Evolutionary conservation across 176 grass and related monocot species (phyloP).

Genomic region (Aegilops speltoides): DNA sequence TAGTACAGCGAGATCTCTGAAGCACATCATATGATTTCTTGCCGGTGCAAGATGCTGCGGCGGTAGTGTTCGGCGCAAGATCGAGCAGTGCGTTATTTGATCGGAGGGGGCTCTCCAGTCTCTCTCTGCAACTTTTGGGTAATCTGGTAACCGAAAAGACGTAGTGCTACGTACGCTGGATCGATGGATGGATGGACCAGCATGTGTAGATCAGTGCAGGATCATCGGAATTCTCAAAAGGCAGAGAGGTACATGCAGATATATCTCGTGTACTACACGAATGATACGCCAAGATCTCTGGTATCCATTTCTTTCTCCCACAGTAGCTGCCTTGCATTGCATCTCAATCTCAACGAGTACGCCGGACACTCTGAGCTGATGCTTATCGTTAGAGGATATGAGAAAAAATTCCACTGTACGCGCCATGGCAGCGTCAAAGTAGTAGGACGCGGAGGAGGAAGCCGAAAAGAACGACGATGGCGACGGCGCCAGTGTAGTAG

Average conservation of each 20-base stretch:
- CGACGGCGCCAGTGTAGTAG: too few relatives aligned
- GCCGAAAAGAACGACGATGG: too few relatives aligned
- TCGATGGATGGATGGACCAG: background rate
- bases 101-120: background rate
- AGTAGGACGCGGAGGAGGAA: too few relatives aligned
- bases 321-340: background rate
- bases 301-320: background rate
- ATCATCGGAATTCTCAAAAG: background rate
- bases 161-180: background rate
- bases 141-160: conserved; percentile 26
- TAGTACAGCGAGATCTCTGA: conserved; percentile 5
- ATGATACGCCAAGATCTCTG: background rate
- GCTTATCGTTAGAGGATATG: background rate
- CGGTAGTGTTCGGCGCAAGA: background rate
- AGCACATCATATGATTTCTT: background rate
- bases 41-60: background rate
- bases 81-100: background rate
- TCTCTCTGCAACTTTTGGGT: background rate
- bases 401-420: too few relatives aligned
- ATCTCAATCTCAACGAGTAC: background rate
- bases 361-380: background rate
- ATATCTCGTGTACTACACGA: background rate
- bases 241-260: background rate
- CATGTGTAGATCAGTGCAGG: background rate
- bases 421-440: too few relatives aligned